Conservation (phyloP, 1,139 yeast genomes). For the Sugiyamaella pinicola region DNA sequence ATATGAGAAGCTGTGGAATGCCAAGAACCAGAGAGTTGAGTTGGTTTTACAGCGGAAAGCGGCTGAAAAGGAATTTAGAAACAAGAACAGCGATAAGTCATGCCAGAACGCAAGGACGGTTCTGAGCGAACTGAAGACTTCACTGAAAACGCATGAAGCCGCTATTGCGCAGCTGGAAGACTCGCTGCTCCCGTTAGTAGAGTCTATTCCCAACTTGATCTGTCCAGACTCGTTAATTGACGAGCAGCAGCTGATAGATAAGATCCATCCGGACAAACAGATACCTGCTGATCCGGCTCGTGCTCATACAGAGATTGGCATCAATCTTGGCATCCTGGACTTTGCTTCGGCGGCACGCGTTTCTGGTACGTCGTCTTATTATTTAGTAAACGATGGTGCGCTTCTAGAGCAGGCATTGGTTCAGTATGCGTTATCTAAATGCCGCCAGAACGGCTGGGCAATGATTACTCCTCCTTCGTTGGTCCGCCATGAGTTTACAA, state of each 20-base stretch:
- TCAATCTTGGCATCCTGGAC: constrained; percentile 63
- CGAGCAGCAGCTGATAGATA: constrained; percentile 45
- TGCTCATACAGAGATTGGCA: constrained; percentile 73
- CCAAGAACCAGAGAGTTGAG: constrained; percentile 31
- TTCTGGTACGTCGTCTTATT: constrained; percentile 90
- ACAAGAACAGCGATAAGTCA: constrained; percentile 20
- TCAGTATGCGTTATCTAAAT: constrained; percentile 70
- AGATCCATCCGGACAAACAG: constrained; percentile 31
- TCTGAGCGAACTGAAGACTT: constrained; percentile 27
- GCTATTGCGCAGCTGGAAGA: constrained; percentile 38
- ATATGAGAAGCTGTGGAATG: constrained; percentile 34
- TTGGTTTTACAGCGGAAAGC: constrained; percentile 37
- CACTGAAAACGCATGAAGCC: constrained; percentile 36
- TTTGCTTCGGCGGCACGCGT: constrained; percentile 70
- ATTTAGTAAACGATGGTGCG: constrained; percentile 83
- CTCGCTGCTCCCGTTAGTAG: constrained; percentile 41
- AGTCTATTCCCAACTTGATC: constrained; percentile 68
- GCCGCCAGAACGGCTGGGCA: constrained; percentile 66
- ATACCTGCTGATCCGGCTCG: constrained; percentile 29
- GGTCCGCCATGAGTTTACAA: constrained; percentile 72
- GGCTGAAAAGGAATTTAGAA: constrained; percentile 27
- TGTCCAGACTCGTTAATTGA: constrained; percentile 49
- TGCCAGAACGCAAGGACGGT: constrained; percentile 15
- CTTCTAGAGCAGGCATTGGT: constrained; percentile 85
- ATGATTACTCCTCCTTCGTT: constrained; percentile 84